Percentiles rank a stretch among this genome's conserved stretches.
These are phyloP conservation scores for Trichocladium antarcticum DNA, from an alignment of 495 filamentous ascomycete genomes.

Conservation along the genomic window DNA sequence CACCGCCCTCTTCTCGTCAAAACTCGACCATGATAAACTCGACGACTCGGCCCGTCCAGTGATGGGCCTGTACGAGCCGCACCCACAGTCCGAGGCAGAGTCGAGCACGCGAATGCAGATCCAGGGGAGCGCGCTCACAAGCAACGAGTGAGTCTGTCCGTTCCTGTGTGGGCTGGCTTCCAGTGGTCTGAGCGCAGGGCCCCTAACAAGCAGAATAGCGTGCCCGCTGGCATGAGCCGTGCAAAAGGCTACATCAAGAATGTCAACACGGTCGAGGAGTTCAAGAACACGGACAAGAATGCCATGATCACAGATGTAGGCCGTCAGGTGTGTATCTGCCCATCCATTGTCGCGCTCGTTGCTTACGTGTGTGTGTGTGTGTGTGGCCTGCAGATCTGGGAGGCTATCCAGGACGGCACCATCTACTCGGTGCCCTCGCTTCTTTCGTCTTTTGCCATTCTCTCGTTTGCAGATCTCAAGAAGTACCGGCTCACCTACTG, in stretches of 20 bases:
- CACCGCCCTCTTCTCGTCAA: conserved; percentile 71
- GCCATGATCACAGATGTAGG: conserved; percentile 62
- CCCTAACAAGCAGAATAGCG: conserved; percentile 39
- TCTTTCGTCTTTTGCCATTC: conserved; percentile 71
- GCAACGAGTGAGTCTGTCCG: conserved; percentile 54
- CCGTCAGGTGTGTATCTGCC: conserved; percentile 48
- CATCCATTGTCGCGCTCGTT: not conserved
- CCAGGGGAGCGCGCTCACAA: conserved; percentile 71
- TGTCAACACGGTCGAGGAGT: conserved; percentile 91
- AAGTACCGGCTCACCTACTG: conserved; percentile 91
- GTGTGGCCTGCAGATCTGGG: conserved; percentile 68
- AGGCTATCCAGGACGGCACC: conserved; percentile 88
- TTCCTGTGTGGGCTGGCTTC: not conserved
- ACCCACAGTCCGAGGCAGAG: conserved; percentile 52
- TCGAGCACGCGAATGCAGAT: conserved; percentile 78
- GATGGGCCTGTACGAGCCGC: conserved; percentile 83
- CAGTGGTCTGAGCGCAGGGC: not conserved
- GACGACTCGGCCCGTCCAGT: conserved; percentile 80
- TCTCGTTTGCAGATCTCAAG: conserved; percentile 94
- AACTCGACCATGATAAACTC: conserved; percentile 94
- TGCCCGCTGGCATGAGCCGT: conserved; percentile 58
- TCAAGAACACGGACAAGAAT: conserved; percentile 61
- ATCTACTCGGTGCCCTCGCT: conserved; percentile 91
- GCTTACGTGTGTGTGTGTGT: no score
- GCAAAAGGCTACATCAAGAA: conserved; percentile 94